Base-by-base conservation (phyloP, 202 grass and related monocot genomes). In the Eragrostis tef region DNA sequence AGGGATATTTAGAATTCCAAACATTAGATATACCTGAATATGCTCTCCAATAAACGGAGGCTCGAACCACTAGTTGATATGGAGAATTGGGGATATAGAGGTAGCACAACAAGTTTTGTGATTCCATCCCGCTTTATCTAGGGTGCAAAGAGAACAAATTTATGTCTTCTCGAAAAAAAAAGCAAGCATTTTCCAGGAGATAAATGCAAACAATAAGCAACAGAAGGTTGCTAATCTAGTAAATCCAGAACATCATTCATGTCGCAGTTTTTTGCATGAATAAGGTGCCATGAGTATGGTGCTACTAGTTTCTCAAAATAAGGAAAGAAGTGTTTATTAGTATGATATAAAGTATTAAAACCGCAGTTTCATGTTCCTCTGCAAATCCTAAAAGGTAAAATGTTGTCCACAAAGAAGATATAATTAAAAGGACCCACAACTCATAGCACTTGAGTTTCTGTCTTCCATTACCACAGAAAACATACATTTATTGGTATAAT, bases 11-110 rank as follows among this genome's bases (percentile, higher is more conserved):
- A 56, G 42, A 12, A 51, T 75, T 68, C 17, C 34, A 82, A 67
- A 77, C 61, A 83, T 78, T 27, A 14, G 31, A 67, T 43, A 31
- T 73, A 95, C 96, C 96, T 95, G 87, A 95, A 99, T 91, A 99
- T 99, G 84, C 93, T 83, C 85, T 99, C 96, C 69, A 99, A 73
- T 81, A 99, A 88, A 85, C 96, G 96, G 51, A 99, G 87, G 88
- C 96, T 99, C 50, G 96, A 99, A 70, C 96, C 96, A 79, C 96
- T 99, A 79, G 96, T 99, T 77, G 96, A 99, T 86, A 99, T 99
- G 81, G 96, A 99, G 81, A 99, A 99, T 86, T 99, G 96, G 14
- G 96, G 96, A 69, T 99, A 99, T 47, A 99, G 96, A 84, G 96
- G 96, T 67, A 99, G 89, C 65, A 99, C 96, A 51, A 97, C 94